Base-by-base conservation (phyloP, 2,329 filamentous ascomycete genomes). In the Onygenales sp. region DNA sequence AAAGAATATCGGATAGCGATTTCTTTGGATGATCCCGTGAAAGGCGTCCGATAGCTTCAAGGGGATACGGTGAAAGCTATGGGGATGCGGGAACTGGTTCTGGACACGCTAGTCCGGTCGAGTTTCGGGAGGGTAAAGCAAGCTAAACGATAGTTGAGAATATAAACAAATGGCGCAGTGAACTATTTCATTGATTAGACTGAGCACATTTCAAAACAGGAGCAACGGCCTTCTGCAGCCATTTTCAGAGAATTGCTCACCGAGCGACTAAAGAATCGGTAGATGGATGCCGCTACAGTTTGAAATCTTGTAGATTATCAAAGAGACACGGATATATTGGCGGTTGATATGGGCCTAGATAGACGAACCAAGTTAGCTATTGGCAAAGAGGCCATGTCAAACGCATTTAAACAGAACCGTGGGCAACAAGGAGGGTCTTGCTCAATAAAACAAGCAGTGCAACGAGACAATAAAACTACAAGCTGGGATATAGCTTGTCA, bases 111-210 rank as follows among this genome's bases (percentile, higher is more conserved):
- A 52, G 38, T 14, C 35, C 32, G 52, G 47, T 55, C 54, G 51
- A 56, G 55, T 61, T 61, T 66, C 65, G 63, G 66, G 61, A 66
- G 59, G 53, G 44, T 61, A 58, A 61, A 53, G 60, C 59, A 61
- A 53, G 53, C 55, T 60, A 57, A 64, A 63, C 57, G 61, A 61
- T 61, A 65, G 63, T 61, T 60, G 64, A 63, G 64, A 65, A 58
- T 63, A 63, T 31, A 33, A 60, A 60, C 58, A 58, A 55, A 58
- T 58, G 57, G 57, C 57, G 58, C 57, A 57, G 66, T 63, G 64
- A 71, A 71, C 69, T 72, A 65, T 58, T 59, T 61, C 60, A 62
- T 59, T 63, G 57, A 69, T 72, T 61, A 72, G 68, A 61, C 66
- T 57, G 61, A 68, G 66, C 60, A 61, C 58, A 58, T 56, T 54